Base-by-base conservation (phyloP, 1,284 basidiomycete genomes). In the Psilocybe mexicana region DNA sequence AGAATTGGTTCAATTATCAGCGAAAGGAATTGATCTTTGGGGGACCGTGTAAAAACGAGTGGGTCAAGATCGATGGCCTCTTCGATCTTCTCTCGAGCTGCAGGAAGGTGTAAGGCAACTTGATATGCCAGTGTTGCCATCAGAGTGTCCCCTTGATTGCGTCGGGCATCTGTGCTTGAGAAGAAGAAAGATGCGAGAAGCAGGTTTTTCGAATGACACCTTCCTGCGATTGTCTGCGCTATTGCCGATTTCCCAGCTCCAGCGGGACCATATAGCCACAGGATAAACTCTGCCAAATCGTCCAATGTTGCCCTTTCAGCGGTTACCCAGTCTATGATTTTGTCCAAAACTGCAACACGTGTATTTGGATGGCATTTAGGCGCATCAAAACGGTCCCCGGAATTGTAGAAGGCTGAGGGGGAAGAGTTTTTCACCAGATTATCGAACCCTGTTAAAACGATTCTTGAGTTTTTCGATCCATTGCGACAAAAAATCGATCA, bases 241-340 rank as follows among this genome's bases (percentile, higher is more conserved):
- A 71, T 65, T 3, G 69, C 65, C 2, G 67, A 66, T 48, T 69
- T 70, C n/a, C 68, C 69, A 10, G 62, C 57, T 1, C 69, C 68
- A 5, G 67, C 67, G n/a, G 65, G 55, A 0, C 66, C 69, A 42
- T 61, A 44, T 2, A 70, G 54, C 67, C 66, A 69, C 33, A 66
- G 43, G 18, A 67, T 45, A 2, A 18, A 26, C 8, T 11, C n/a
- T 11, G 40, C 24, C 14, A 28, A 7, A 14, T 26, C 51, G 30
- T 33, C 8, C 30, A 33, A 6, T 8, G 30, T 6, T 6, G 30
- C 8, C 2, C 18, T 24, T 6, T 14, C 7, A 1, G 46, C 38
- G 6, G 23, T 40, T 1, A 60, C 30, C 54, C 58, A 60, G 33
- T 59, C 49, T 44, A 60, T 46, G 2, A 65, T 63, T 3, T 60